phyloP scores from a whole-genome alignment of 1,284 basidiomycete species.

The Trichosporon ovoides region DNA sequence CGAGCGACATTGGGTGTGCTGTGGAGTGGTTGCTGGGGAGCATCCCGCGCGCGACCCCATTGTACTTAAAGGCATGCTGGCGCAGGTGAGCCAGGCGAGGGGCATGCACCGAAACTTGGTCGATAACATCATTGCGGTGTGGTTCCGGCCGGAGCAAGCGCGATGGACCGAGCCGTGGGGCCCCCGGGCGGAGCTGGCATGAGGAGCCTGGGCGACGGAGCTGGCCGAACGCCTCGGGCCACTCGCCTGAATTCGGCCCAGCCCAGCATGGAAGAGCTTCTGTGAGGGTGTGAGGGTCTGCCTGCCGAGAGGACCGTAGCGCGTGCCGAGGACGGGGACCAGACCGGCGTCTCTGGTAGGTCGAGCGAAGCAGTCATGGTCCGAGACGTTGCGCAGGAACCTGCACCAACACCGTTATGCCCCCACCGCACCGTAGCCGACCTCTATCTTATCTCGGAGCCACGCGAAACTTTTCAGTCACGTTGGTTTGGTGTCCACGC shows the following conservation, averaged over 20 bases:
- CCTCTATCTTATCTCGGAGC: too few species aligned
- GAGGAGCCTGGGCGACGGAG: neutral
- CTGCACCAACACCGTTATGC: too few species aligned
- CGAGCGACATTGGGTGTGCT: neutral
- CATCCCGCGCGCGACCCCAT: neutral
- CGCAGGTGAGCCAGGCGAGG: neutral
- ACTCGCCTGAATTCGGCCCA: neutral
- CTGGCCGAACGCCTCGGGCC: neutral
- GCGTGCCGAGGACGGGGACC: too few species aligned
- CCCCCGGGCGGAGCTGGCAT: slow-evolving; percentile 5
- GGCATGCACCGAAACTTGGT: neutral
- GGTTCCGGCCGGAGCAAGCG: neutral
- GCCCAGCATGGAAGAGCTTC: neutral
- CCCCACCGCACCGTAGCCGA: too few species aligned
- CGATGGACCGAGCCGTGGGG: neutral
- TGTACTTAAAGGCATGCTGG: neutral
- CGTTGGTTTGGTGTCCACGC: too few species aligned
- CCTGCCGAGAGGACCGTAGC: too few species aligned
- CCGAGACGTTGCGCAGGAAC: too few species aligned
- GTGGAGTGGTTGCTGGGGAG: neutral
- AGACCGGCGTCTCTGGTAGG: too few species aligned
- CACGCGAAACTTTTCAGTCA: too few species aligned
- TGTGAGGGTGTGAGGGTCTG: too few species aligned
- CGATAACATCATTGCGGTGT: neutral
- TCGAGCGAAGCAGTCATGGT: too few species aligned